phyloP scores from a whole-genome alignment of 306 rosid species.

The Acacia melanoxylon region DNA sequence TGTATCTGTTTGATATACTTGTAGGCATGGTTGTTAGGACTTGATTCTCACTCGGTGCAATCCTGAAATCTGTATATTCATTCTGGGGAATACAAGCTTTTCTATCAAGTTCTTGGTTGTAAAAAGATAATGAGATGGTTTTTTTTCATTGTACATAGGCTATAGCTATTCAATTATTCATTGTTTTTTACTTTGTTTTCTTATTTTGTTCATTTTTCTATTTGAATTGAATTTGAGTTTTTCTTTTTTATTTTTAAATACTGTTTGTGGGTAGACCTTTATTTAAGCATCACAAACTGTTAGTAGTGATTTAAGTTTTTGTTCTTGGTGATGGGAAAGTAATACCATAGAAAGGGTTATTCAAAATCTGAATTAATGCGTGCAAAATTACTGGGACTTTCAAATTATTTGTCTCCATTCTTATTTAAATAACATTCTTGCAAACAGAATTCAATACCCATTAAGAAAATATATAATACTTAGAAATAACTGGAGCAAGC shows the following conservation, averaged over 20 bases:
- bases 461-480: neutral
- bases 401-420: neutral
- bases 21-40: conserved; percentile 15
- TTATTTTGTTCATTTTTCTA: neutral
- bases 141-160: neutral
- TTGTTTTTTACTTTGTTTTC: neutral
- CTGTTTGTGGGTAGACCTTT: neutral
- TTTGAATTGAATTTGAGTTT: neutral
- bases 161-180: neutral
- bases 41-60: neutral
- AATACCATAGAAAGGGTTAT: neutral
- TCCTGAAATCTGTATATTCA: neutral
- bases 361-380: neutral
- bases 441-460: neutral
- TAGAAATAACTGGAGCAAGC: neutral
- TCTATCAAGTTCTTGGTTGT: neutral
- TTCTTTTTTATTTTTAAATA: neutral
- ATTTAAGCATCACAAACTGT: neutral
- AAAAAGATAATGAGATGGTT: neutral
- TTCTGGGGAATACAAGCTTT: neutral
- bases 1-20: neutral
- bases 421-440: neutral
- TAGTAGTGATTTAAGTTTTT: neutral
- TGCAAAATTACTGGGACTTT: neutral
- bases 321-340: neutral